Base-by-base conservation (phyloP, 2,329 filamentous ascomycete species). In the Geosmithia putterillii region DNA sequence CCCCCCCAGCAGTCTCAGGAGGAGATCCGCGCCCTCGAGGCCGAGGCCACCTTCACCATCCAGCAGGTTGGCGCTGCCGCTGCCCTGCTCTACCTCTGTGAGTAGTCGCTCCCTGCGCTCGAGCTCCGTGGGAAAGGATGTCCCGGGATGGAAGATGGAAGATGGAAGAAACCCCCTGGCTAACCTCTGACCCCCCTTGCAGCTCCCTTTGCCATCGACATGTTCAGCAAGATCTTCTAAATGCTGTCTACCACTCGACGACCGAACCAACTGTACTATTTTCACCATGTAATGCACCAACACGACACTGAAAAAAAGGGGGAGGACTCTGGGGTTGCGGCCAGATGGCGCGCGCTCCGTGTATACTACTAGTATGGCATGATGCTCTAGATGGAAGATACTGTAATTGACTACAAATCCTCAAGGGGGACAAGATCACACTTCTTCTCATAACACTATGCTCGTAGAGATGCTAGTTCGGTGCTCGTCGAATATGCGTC, bases 81-180 rank as follows among this genome's bases (percentile, higher is more conserved):
- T 49, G 69, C 81, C 35, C 62, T 84, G 41, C 72, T 92, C 41
- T 90, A 90, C 59, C 66, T 92, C 47, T 86, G 86, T 92, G 77
- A 45, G 83, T 19, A 12, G 3, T 18, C 9, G n/a, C n/a, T n/a
- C n/a, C n/a, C n/a, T n/a, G n/a, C n/a, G n/a, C n/a, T n/a, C n/a
- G n/a, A n/a, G n/a, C n/a, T n/a, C n/a, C n/a, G n/a, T n/a, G n/a
- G n/a, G n/a, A n/a, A n/a, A n/a, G n/a, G n/a, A n/a, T n/a, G n/a
- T n/a, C n/a, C n/a, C n/a, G n/a, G n/a, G n/a, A n/a, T n/a, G n/a
- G n/a, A n/a, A n/a, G n/a, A n/a, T n/a, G n/a, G n/a, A n/a, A n/a
- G n/a, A n/a, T 25, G 7, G 35, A 37, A 37, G 23, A 10, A 25
- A 25, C n/a, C 8, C 22, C 40, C 9, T 59, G 14, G 8, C 12